Evolutionary conservation across 2,329 filamentous ascomycete genomes (phyloP).

Genomic region (Thielaviopsis cerberus): DNA sequence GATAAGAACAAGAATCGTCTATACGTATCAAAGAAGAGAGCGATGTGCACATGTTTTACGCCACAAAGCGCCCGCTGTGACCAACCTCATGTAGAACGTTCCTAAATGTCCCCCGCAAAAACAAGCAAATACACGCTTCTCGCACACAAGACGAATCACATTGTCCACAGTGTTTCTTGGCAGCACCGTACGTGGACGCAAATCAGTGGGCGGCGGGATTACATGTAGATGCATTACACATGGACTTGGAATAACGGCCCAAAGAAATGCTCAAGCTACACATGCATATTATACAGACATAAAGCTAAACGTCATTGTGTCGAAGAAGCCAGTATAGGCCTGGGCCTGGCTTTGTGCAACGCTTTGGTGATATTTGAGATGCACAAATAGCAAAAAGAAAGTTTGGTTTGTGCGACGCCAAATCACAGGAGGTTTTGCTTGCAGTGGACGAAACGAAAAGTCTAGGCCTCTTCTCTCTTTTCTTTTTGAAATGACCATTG

Average conservation of each 20-base stretch:
- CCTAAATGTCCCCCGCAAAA: not conserved
- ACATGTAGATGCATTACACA: too few relatives aligned
- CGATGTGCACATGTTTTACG: too few relatives aligned
- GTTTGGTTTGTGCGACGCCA: not conserved
- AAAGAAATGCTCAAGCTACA: not conserved
- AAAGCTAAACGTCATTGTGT: not conserved
- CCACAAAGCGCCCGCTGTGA: too few relatives aligned
- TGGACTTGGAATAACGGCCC: too few relatives aligned
- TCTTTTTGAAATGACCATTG: not conserved
- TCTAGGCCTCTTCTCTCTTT: not conserved
- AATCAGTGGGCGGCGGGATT: too few relatives aligned
- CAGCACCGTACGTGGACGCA: too few relatives aligned
- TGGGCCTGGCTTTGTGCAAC: too few relatives aligned
- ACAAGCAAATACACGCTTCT: not conserved
- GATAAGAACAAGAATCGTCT: too few relatives aligned
- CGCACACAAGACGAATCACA: too few relatives aligned
- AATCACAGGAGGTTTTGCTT: not conserved
- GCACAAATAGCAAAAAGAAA: not conserved
- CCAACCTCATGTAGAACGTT: too few relatives aligned
- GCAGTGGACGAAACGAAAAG: not conserved
- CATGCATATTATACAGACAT: too few relatives aligned
- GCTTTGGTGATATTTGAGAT: not conserved
- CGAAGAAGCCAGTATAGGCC: not conserved
- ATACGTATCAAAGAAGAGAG: not conserved
- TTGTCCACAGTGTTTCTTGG: not conserved